phyloP scores from a whole-genome alignment of 495 filamentous ascomycete genomes.

The Cairneyella variabilis region DNA sequence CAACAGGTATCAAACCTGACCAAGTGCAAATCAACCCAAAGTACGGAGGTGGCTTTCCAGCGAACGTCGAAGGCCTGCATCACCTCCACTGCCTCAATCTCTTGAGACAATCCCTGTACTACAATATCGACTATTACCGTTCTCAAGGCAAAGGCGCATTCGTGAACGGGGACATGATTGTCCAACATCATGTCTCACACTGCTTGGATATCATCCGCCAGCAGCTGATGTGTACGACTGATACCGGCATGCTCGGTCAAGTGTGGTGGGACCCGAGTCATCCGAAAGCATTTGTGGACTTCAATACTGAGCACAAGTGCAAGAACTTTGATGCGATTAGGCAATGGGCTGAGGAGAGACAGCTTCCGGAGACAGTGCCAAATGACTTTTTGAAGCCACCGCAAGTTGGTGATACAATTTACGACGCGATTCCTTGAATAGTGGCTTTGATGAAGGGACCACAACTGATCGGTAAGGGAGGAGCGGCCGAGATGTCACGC shows the following conservation, averaged over 20 bases:
- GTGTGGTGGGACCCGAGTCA: conserved; percentile 42
- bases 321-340: conserved; percentile 52
- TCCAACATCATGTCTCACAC: conserved; percentile 47
- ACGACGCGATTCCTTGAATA: neutral
- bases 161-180: conserved; percentile 43
- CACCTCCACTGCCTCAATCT: conserved; percentile 59
- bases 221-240: conserved; percentile 52
- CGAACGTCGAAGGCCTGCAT: conserved; percentile 53
- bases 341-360: conserved; percentile 44
- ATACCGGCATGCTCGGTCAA: conserved; percentile 49
- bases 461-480: too few relatives aligned
- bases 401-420: conserved; percentile 32
- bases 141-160: conserved; percentile 42
- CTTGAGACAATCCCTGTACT: conserved; percentile 50
- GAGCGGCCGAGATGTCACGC: too few relatives aligned
- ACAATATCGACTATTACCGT: conserved; percentile 55
- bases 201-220: conserved; percentile 54
- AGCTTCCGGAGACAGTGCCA: conserved; percentile 35
- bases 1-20: conserved; percentile 38
- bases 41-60: conserved; percentile 51
- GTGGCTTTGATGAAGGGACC: too few relatives aligned
- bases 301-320: conserved; percentile 52
- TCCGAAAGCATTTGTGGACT: conserved; percentile 48
- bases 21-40: conserved; percentile 48
- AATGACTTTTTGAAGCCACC: conserved; percentile 41